Evolutionary conservation across 169 alveolate species (phyloP), one percentile per base, ranked within the genome.

Genomic region (Plasmodium coatneyi): DNA sequence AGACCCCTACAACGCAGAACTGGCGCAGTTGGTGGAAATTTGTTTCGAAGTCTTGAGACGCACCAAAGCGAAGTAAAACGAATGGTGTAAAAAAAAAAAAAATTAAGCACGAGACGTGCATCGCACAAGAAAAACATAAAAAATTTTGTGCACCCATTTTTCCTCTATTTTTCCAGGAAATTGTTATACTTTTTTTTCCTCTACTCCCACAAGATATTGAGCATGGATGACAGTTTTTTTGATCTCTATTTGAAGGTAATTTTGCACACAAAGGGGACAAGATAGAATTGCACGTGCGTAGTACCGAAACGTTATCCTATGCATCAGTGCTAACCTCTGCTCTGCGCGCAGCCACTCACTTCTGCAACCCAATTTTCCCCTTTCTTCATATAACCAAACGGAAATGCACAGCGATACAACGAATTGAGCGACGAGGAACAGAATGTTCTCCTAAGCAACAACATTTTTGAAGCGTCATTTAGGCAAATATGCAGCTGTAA

Each of bases 351-450:
- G 5, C 22, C 36, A 84, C 36, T 12, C 54, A 74, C 19, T 46
- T 84, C 28, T 46, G 41, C 39, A 56, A 16, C 39, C 70, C 34
- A 2, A 49, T 3, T 56, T 52, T 12, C 25, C 12, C 71, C 12
- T 28, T 49, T 22, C 32, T 46, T 49, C 32, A 80, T 22, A 80
- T 5, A 56, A 76, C 41, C 10, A 36, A 32, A 56, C 36, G 82
- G 87, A 71, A 54, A 34, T 76, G 54, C 6, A 39, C 52, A 89
- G 94, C 81, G 49, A 78, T 80, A 19, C 36, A 34, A 71, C 28
- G 46, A 90, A 46, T 25, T 90, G 54, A 90, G 91, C 49, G 91
- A 80, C 36, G 91, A 90, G 52, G 94, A 90, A 28, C 94, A 60
- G n/a, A 79, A 90, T 14, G 39, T 41, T 9, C 71, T 80, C 36